Evolutionary conservation across 1,284 basidiomycete genomes (phyloP).

Genomic region (Xanthoconium separans): DNA sequence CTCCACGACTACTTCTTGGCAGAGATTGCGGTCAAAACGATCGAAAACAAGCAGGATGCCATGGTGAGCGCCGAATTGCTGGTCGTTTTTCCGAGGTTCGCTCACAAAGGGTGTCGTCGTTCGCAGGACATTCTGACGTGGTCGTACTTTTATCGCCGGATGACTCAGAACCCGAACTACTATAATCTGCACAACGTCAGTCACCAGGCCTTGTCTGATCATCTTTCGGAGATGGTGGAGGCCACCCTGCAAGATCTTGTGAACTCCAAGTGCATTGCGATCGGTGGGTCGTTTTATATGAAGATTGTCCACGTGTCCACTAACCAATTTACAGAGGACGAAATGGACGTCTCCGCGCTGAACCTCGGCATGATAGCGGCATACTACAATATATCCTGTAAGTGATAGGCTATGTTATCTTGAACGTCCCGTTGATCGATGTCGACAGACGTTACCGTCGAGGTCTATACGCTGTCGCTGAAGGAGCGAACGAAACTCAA

Average conservation of each 20-base stretch:
- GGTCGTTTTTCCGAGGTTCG: neutral
- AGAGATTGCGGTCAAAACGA: slow-evolving; percentile 97
- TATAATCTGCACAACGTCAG: slow-evolving; percentile 94
- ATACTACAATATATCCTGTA: slow-evolving; percentile 88
- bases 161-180: slow-evolving; percentile 95
- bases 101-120: slow-evolving; percentile 2
- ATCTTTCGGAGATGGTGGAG: slow-evolving; percentile 95
- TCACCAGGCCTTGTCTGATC: slow-evolving; percentile 91
- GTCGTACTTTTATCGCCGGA: slow-evolving; percentile 95
- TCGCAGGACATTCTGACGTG: slow-evolving; percentile 86
- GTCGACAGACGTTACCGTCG: slow-evolving; percentile 81
- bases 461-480: slow-evolving; percentile 94
- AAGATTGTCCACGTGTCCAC: neutral
- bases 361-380: slow-evolving; percentile 97
- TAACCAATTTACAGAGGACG: slow-evolving; percentile 63
- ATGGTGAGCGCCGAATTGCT: slow-evolving; percentile 55
- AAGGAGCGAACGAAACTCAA: slow-evolving; percentile 98
- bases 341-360: slow-evolving; percentile 90
- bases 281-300: slow-evolving; percentile 54
- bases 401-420: slow-evolving; percentile 26
- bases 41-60: slow-evolving; percentile 97
- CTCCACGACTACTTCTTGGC: slow-evolving; percentile 98
- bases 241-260: slow-evolving; percentile 89
- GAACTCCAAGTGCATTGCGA: slow-evolving; percentile 91
- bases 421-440: neutral